Evolutionary conservation across 148 eudicot species (phyloP), one percentile per base, ranked within the genome.

Genomic region (Tetragonia tetragonoides): DNA sequence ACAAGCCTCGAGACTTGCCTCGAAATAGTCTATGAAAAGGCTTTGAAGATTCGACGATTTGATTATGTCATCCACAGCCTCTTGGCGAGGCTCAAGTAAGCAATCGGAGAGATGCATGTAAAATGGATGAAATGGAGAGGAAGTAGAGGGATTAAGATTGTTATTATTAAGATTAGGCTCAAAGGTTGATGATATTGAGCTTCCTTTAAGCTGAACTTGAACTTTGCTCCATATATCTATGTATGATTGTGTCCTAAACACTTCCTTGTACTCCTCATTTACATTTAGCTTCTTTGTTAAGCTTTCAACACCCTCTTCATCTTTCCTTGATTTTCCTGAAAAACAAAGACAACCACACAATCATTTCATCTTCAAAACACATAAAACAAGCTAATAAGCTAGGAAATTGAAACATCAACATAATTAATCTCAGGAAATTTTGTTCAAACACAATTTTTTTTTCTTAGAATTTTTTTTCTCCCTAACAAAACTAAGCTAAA

Each of bases 81-180:
- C 92, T 80, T 86, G 90, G 10, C 81, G 77, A n/a, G 92, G 95
- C 41, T 89, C 91, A 2, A 89, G 81, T 24, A 91, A 70, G 67
- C 37, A 66, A 4, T 90, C 89, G 0, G 91, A 87, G 75, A 85
- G 80, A 56, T 78, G 83, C 46, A 41, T 17, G 63, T 72, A 72
- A 2, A 78, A 54, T 0, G 86, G 78, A 21, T 42, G 79, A 14
- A 68, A 51, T 0, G 83, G 63, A 8, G 79, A 65, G 10, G 79
- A 66, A 71, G 51, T n/a, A 1, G 77, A 37, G 12, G 66, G 34
- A 4, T 76, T 18, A 6, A 80, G 72, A 18, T 75, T 34, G 8
- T 70, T 10, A 0, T 23, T 37, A 39, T 20, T 5, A 10, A 72
- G 11, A 24, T 69, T 73, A 12, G 77, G 11, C n/a, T 63, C 51